A percentile compares a stretch with the other conserved stretches of the same genome.
Evolutionary conservation across 2,329 filamentous ascomycete species (phyloP).

Genomic region (Boeremia lycopersici): DNA sequence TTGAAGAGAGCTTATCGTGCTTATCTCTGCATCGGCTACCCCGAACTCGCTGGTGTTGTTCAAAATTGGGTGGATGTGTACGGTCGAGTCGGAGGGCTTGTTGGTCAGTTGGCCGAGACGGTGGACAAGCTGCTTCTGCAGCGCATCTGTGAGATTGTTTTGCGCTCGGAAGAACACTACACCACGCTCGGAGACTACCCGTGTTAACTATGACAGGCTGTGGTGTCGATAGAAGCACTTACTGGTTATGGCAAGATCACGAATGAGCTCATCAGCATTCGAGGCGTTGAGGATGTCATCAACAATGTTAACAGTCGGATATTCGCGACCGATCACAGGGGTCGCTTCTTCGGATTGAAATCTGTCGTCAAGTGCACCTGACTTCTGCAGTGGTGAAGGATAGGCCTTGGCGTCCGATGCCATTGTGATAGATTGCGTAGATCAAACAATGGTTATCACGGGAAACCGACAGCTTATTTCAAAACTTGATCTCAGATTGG

Average conservation of each 20-base stretch:
- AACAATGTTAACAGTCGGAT: slow-evolving; percentile 59
- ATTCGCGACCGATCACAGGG: slow-evolving; percentile 68
- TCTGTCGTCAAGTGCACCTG: slow-evolving; percentile 17
- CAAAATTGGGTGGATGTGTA: slow-evolving; percentile 65
- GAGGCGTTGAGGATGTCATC: slow-evolving; percentile 67
- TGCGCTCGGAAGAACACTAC: slow-evolving; percentile 62
- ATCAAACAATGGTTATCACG: background rate
- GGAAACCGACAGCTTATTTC: background rate
- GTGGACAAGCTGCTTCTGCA: slow-evolving; percentile 60
- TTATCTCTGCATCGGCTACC: slow-evolving; percentile 43
- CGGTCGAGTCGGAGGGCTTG: slow-evolving; percentile 52
- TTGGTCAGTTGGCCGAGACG: slow-evolving; percentile 60
- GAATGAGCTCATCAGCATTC: slow-evolving; percentile 67
- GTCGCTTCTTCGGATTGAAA: slow-evolving; percentile 57
- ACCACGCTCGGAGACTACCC: slow-evolving; percentile 53
- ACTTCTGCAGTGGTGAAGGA: slow-evolving; percentile 17
- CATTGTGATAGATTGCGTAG: background rate
- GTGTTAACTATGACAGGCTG: background rate
- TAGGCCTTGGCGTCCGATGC: background rate
- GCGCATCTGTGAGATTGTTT: slow-evolving; percentile 54
- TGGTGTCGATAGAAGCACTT: background rate
- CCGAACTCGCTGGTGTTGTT: slow-evolving; percentile 36
- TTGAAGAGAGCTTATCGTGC: slow-evolving; percentile 42
- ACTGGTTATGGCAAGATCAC: slow-evolving; percentile 62
- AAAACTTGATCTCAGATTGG: background rate